Conservation (phyloP, 2,329 filamentous ascomycete species). For the Venturia aucupariae region DNA sequence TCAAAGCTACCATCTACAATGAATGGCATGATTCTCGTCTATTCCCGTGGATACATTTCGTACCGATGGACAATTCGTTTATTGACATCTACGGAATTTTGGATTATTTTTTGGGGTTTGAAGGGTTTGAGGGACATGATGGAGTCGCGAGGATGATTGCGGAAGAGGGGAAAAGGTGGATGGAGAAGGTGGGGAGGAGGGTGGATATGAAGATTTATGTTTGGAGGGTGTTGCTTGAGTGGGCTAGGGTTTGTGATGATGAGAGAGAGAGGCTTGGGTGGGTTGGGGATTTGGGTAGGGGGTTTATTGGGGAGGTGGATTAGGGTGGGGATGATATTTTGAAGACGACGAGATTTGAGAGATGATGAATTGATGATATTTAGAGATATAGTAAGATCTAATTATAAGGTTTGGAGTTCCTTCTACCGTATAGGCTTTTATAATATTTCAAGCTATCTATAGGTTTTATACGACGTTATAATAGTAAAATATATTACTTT, state of each 20-base stretch:
- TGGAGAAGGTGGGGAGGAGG: constrained; percentile 54
- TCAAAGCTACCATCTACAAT: constrained; percentile 69
- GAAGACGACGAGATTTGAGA: too few relatives aligned
- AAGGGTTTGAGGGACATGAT: constrained; percentile 35
- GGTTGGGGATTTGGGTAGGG: constrained; percentile 23
- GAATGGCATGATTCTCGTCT: constrained; percentile 70
- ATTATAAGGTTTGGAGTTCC: too few relatives aligned
- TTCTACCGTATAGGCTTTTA: too few relatives aligned
- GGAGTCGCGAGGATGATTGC: constrained; percentile 55
- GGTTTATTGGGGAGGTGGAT: too few relatives aligned
- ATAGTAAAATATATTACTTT: too few relatives aligned
- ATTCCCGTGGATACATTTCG: constrained; percentile 70
- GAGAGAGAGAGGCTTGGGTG: constrained; percentile 32
- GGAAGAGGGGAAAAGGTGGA: constrained; percentile 56
- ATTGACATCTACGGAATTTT: constrained; percentile 63
- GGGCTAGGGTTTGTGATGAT: constrained; percentile 35
- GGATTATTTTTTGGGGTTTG: constrained; percentile 58
- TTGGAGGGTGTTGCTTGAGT: constrained; percentile 45
- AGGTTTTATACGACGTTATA: too few relatives aligned
- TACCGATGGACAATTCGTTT: constrained; percentile 68
- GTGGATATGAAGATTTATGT: constrained; percentile 70
- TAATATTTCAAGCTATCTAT: too few relatives aligned
- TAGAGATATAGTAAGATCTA: too few relatives aligned
- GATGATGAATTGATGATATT: too few relatives aligned
- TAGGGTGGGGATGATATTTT: too few relatives aligned